Conservation (phyloP, 179 eudicot species). For the Silene coronaria region DNA sequence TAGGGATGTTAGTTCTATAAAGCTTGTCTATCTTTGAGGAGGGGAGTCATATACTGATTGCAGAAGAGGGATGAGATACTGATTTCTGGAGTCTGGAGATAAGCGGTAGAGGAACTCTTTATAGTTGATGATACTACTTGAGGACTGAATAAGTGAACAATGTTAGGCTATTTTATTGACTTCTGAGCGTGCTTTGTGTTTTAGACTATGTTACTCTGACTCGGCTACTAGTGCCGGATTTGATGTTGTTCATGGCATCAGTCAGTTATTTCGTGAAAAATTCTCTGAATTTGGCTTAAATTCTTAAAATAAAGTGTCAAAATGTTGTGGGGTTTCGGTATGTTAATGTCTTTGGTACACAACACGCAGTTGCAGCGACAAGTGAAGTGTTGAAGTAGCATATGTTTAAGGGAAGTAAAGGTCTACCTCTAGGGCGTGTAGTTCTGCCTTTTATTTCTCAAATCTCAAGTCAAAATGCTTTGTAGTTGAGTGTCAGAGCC, state of each 20-base stretch:
- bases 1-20: neutral
- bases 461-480: neutral
- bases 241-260: neutral
- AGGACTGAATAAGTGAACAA: neutral
- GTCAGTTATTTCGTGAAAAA: neutral
- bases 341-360: neutral
- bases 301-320: neutral
- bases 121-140: conserved; percentile 2
- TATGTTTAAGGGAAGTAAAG: neutral
- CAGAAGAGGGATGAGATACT: neutral
- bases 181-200: neutral
- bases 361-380: neutral
- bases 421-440: neutral
- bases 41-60: neutral
- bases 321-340: neutral
- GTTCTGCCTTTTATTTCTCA: neutral
- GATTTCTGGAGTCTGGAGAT: conserved; percentile 7
- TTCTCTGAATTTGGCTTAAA: neutral
- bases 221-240: neutral
- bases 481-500: neutral
- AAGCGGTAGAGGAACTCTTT: conserved; percentile 1
- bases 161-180: neutral
- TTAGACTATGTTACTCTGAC: neutral
- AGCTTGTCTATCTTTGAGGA: neutral
- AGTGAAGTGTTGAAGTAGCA: neutral